These are phyloP conservation scores for Heimioporus sp. DNA, from an alignment of 768 basidiomycete genomes.

Conservation along the genomic window DNA sequence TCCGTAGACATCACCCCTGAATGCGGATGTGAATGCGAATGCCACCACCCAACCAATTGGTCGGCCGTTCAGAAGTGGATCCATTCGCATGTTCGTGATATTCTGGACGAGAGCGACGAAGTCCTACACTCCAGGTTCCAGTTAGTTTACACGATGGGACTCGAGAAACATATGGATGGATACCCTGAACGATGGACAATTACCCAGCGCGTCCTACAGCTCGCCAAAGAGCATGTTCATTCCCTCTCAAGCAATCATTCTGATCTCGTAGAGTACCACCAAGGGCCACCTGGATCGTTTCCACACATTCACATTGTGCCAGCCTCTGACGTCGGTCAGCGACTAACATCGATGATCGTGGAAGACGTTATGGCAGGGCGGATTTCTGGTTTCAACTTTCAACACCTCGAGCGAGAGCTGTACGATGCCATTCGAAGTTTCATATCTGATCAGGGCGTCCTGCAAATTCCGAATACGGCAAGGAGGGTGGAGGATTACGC, in stretches of 20 bases:
- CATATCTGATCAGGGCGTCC: conserved; percentile 7
- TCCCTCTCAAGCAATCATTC: not conserved
- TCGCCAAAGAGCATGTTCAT: not conserved
- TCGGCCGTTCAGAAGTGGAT: conserved; percentile 14
- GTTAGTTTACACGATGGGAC: not conserved
- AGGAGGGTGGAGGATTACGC: conserved; percentile 2
- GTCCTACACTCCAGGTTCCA: conserved; percentile 8
- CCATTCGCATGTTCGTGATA: conserved; percentile 11
- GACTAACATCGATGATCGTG: conserved; percentile 1
- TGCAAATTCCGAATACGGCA: not conserved
- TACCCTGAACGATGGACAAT: not conserved
- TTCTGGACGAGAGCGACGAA: conserved; percentile 23
- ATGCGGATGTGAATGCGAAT: not conserved
- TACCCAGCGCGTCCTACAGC: not conserved
- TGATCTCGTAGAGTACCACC: not conserved
- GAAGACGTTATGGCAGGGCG: conserved; percentile 8
- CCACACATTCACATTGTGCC: conserved; percentile 9
- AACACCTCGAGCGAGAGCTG: not conserved
- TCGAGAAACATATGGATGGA: not conserved
- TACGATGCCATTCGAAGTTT: conserved; percentile 8
- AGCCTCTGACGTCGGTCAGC: not conserved
- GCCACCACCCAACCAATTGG: conserved; percentile 7
- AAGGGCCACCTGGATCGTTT: conserved; percentile 2
- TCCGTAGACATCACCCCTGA: not conserved
- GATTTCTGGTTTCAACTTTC: conserved; percentile 10